These are phyloP conservation scores for Moesziomyces sp. DNA, from an alignment of 1,284 basidiomycete genomes.

Conservation along the genomic window DNA sequence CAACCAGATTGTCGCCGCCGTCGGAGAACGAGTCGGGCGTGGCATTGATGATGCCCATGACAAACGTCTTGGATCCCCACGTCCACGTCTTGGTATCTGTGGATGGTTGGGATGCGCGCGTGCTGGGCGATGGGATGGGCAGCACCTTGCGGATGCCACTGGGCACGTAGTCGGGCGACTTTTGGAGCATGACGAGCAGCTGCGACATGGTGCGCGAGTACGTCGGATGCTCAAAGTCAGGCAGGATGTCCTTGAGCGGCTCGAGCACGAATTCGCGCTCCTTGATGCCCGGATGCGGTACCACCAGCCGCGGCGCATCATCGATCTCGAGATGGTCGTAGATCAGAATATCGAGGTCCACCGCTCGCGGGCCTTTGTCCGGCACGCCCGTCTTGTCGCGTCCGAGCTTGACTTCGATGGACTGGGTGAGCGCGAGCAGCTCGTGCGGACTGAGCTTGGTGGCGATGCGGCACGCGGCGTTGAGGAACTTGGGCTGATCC, in stretches of 20 bases:
- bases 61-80: constrained; percentile 71
- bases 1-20: constrained; percentile 74
- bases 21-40: constrained; percentile 99
- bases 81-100: constrained; percentile 43
- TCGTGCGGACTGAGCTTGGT: constrained; percentile 77
- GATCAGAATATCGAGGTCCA: constrained; percentile 90
- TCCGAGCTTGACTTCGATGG: constrained; percentile 80
- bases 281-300: constrained; percentile 83
- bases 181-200: constrained; percentile 55
- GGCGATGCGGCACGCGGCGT: constrained; percentile 86
- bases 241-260: constrained; percentile 78
- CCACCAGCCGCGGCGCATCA: constrained; percentile 77
- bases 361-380: constrained; percentile 85
- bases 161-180: constrained; percentile 48
- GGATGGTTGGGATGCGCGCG: constrained; percentile 2
- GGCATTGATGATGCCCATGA: constrained; percentile 94
- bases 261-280: constrained; percentile 93
- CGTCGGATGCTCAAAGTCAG: constrained; percentile 63
- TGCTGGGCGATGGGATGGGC: constrained; percentile 37
- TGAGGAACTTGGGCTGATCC: constrained; percentile 89
- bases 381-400: constrained; percentile 77
- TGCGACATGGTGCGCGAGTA: constrained; percentile 57
- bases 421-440: constrained; percentile 79
- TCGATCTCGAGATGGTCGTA: constrained; percentile 78
- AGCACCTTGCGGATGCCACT: constrained; percentile 52